Percentiles rank a stretch among this genome's conserved stretches.
Conservation (phyloP, 2,329 filamentous ascomycete species). For the Fusarium poae region DNA sequence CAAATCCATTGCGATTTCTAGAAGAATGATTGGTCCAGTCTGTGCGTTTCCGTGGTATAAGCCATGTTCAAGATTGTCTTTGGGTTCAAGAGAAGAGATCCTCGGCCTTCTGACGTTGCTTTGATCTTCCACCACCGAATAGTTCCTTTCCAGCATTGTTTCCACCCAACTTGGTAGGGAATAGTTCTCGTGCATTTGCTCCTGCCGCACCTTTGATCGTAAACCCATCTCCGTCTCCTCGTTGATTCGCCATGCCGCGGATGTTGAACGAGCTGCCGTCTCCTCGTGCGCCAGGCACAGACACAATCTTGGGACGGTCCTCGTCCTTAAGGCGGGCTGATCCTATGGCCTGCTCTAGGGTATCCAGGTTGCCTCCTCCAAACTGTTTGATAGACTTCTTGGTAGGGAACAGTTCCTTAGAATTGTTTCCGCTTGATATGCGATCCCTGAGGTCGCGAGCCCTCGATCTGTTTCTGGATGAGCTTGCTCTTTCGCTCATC, state of each 20-base stretch:
- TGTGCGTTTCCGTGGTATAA: slow-evolving; percentile 5
- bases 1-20: slow-evolving; percentile 18
- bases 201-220: slow-evolving; percentile 73
- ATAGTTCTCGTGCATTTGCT: slow-evolving; percentile 71
- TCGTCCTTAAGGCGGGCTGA: slow-evolving; percentile 55
- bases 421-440: slow-evolving; percentile 49
- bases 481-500: slow-evolving; percentile 53
- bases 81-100: slow-evolving; percentile 74
- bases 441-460: slow-evolving; percentile 54
- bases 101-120: slow-evolving; percentile 77
- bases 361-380: slow-evolving; percentile 53
- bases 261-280: slow-evolving; percentile 67
- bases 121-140: slow-evolving; percentile 63
- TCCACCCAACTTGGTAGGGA: slow-evolving; percentile 71
- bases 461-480: slow-evolving; percentile 52
- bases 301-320: slow-evolving; percentile 69
- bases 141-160: slow-evolving; percentile 76
- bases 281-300: slow-evolving; percentile 60
- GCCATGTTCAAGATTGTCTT: slow-evolving; percentile 54
- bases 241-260: slow-evolving; percentile 67
- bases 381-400: slow-evolving; percentile 47
- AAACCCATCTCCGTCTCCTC: slow-evolving; percentile 64
- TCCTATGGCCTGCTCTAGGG: slow-evolving; percentile 56
- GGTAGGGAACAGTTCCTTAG: slow-evolving; percentile 58
- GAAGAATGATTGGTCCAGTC: slow-evolving; percentile 11